Conservation (phyloP, 164 flowering plant species). For the Nymphaea colorata region DNA sequence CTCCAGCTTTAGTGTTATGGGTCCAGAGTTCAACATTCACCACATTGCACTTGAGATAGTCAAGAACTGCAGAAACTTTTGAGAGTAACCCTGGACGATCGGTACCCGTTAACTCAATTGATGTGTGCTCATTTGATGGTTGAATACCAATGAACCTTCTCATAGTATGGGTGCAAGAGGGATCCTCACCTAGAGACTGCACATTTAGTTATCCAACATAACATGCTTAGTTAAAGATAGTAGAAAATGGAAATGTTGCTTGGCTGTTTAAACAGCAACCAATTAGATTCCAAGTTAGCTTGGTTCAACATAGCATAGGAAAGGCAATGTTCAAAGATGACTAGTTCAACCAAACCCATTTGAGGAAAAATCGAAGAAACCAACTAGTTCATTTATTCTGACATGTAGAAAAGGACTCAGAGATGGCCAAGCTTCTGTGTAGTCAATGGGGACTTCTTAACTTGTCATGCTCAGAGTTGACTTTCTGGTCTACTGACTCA, state of each 20-base stretch:
- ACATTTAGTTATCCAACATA: not conserved
- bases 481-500: too few species aligned
- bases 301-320: too few species aligned
- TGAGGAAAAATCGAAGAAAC: too few species aligned
- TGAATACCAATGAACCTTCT: slow-evolving; percentile 19
- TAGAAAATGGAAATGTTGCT: too few species aligned
- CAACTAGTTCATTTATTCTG: too few species aligned
- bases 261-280: not conserved
- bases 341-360: too few species aligned
- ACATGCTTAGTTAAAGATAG: not conserved
- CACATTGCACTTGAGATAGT: slow-evolving; percentile 53
- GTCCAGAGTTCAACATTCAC: slow-evolving; percentile 82
- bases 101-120: slow-evolving; percentile 66
- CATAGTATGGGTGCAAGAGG: slow-evolving; percentile 21
- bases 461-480: too few species aligned
- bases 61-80: slow-evolving; percentile 67
- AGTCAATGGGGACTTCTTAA: too few species aligned
- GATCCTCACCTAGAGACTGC: slow-evolving; percentile 32
- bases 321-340: too few species aligned
- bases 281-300: not conserved
- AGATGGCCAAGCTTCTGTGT: too few species aligned
- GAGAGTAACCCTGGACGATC: slow-evolving; percentile 70
- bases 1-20: slow-evolving; percentile 67
- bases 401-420: too few species aligned
- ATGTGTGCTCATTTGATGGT: slow-evolving; percentile 16